phyloP scores from a whole-genome alignment of 129 eudicot species.

The Chrysanthemum makinoi region DNA sequence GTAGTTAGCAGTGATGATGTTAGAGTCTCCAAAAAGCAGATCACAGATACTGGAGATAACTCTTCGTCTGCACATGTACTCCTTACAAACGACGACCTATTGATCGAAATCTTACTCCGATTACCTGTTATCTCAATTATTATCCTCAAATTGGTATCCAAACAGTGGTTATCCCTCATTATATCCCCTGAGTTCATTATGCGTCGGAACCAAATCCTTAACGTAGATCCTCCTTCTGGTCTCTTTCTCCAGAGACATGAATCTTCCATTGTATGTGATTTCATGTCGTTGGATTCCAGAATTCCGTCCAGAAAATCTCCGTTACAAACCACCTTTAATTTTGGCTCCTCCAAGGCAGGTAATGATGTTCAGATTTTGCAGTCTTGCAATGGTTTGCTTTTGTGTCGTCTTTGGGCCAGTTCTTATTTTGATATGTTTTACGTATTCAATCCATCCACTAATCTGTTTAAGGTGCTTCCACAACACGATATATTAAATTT shows the following conservation, averaged over 20 bases:
- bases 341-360: background rate
- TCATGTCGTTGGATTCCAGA: conserved; percentile 10
- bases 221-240: conserved; percentile 6
- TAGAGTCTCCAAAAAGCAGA: too few relatives aligned
- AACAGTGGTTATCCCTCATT: conserved; percentile 23
- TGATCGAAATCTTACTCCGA: conserved; percentile 22
- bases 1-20: too few relatives aligned
- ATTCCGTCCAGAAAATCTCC: background rate
- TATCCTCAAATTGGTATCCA: conserved; percentile 6
- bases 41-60: background rate
- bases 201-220: background rate
- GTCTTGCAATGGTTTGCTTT: conserved; percentile 26
- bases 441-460: background rate
- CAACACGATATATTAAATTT: too few relatives aligned
- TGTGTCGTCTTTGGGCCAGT: background rate
- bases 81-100: conserved; percentile 15
- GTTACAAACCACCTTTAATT: background rate
- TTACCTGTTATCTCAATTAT: conserved; percentile 14
- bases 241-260: background rate
- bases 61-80: conserved; percentile 6
- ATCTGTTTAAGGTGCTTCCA: background rate
- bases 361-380: conserved; percentile 10
- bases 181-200: conserved; percentile 8
- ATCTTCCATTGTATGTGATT: conserved; percentile 1
- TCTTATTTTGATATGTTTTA: background rate